Conservation (phyloP, 768 basidiomycete species). For the Stropharia rugosoannulata region DNA sequence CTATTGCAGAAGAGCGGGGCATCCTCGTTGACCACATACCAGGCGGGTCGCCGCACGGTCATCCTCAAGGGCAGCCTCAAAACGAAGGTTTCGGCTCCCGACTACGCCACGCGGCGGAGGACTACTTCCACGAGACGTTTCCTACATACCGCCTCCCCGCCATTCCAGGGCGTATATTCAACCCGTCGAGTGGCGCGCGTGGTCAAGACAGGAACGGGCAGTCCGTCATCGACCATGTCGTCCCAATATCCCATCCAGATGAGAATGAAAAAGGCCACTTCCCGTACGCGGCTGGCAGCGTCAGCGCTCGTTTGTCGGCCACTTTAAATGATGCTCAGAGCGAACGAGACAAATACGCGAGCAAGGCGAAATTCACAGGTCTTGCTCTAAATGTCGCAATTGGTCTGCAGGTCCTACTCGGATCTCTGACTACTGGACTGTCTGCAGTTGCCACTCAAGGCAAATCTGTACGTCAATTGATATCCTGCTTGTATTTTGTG, state of each 20-base stretch:
- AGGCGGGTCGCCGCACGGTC: not conserved
- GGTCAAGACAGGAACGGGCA: not conserved
- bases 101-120: slow-evolving; percentile 1
- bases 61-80: not conserved
- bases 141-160: not conserved
- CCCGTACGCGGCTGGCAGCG: not conserved
- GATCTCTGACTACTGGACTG: slow-evolving; percentile 66
- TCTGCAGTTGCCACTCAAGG: slow-evolving; percentile 41
- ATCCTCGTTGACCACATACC: not conserved
- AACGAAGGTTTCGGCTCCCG: slow-evolving; percentile 2
- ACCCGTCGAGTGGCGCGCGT: not conserved
- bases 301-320: slow-evolving; percentile 38
- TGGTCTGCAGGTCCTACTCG: slow-evolving; percentile 61
- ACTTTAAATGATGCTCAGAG: slow-evolving; percentile 47
- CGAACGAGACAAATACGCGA: slow-evolving; percentile 45
- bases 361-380: slow-evolving; percentile 43
- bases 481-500: not conserved
- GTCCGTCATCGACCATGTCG: slow-evolving; percentile 5
- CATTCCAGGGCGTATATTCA: not conserved
- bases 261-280: not conserved
- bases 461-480: slow-evolving; percentile 29
- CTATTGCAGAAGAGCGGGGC: not conserved
- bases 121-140: slow-evolving; percentile 3
- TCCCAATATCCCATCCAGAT: not conserved
- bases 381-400: slow-evolving; percentile 50